phyloP scores from a whole-genome alignment of 2,329 filamentous ascomycete genomes.

The Endocalyx cinctus region DNA sequence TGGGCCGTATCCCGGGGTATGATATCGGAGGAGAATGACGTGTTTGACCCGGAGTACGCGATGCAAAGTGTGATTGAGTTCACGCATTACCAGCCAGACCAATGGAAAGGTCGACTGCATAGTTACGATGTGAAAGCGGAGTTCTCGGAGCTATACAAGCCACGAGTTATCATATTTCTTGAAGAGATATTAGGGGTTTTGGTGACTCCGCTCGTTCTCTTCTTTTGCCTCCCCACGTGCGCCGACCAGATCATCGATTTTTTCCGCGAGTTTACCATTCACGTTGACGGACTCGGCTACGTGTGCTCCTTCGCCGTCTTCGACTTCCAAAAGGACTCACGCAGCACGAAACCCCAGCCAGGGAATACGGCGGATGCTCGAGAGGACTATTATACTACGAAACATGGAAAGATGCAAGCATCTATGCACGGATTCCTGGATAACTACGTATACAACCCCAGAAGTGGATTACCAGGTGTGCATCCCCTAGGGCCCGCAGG shows the following conservation, averaged over 20 bases:
- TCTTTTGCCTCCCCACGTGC: conserved; percentile 79
- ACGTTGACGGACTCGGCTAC: conserved; percentile 92
- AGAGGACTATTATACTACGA: conserved; percentile 90
- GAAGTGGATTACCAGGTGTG: conserved; percentile 59
- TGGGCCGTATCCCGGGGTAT: conserved; percentile 81
- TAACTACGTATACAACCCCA: conserved; percentile 77
- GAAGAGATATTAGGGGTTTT: conserved; percentile 92
- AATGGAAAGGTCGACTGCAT: conserved; percentile 87
- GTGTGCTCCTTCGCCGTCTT: conserved; percentile 98
- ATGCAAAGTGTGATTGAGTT: conserved; percentile 86
- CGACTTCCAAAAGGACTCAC: conserved; percentile 81
- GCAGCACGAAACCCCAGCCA: conserved; percentile 35
- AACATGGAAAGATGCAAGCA: conserved; percentile 97
- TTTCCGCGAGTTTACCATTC: conserved; percentile 94
- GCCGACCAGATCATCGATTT: conserved; percentile 95
- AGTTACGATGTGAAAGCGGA: conserved; percentile 90
- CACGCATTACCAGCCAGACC: conserved; percentile 83
- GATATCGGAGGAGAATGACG: conserved; percentile 80
- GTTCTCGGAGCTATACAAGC: conserved; percentile 85
- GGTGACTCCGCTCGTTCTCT: conserved; percentile 83
- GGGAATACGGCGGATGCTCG: conserved; percentile 58
- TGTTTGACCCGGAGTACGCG: conserved; percentile 89
- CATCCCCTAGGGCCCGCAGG: conserved; percentile 45
- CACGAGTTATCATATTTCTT: conserved; percentile 85
- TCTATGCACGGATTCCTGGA: conserved; percentile 95